Conservation (phyloP, 371 early-diverging fungal species). For the Apophysomyces sp. region DNA sequence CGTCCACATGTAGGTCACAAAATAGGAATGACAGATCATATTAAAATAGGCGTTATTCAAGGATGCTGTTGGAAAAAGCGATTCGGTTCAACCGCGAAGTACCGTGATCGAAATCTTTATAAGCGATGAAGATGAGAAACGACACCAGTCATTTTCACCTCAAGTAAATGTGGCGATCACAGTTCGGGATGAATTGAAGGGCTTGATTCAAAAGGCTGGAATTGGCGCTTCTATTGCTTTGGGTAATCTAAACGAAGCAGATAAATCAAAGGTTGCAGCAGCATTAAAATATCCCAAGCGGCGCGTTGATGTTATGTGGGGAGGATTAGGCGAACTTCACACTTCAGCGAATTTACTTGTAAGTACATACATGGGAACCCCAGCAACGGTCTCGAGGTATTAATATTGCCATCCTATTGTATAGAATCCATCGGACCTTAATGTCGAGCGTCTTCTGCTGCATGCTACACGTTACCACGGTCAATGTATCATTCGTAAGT, state of each 20-base stretch:
- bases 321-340: constrained; percentile 28
- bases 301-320: constrained; percentile 32
- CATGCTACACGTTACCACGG: constrained; percentile 52
- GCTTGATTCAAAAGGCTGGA: constrained; percentile 43
- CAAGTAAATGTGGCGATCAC: constrained; percentile 17
- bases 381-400: too few relatives aligned
- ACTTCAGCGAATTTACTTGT: constrained; percentile 34
- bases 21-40: background rate
- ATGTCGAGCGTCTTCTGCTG: constrained; percentile 48
- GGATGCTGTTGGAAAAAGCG: background rate
- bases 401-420: too few relatives aligned
- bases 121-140: constrained; percentile 22
- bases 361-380: background rate
- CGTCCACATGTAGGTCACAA: constrained; percentile 25
- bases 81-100: constrained; percentile 1
- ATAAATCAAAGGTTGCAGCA: constrained; percentile 28
- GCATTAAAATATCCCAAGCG: constrained; percentile 47
- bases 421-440: constrained; percentile 53
- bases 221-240: constrained; percentile 44
- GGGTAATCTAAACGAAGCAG: constrained; percentile 17
- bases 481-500: constrained; percentile 48
- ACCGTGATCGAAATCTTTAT: constrained; percentile 32
- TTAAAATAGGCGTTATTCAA: background rate
- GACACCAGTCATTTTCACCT: constrained; percentile 9
- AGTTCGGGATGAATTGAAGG: constrained; percentile 42